Percentiles rank a stretch among this genome's conserved stretches.
Conservation (phyloP, 805 yeast genomes). For the Myxozyma lipomycoides region DNA sequence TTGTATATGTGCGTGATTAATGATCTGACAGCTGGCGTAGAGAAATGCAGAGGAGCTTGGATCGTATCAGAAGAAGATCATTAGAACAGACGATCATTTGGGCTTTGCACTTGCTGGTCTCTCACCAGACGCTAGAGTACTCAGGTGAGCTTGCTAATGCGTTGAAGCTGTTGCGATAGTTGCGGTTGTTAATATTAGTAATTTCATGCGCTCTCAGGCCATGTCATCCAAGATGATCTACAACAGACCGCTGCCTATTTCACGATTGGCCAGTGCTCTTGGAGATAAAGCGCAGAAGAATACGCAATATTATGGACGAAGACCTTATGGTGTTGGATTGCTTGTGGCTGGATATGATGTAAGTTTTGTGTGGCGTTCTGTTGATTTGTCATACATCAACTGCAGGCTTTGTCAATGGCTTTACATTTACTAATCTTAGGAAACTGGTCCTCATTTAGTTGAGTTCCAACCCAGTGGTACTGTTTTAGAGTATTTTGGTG, state of each 20-base stretch:
- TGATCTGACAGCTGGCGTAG: slow-evolving; percentile 24
- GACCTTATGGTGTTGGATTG: slow-evolving; percentile 98
- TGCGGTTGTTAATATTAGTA: slow-evolving; percentile 43
- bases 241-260: slow-evolving; percentile 78
- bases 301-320: slow-evolving; percentile 91
- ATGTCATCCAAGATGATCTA: slow-evolving; percentile 80
- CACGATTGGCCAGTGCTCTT: slow-evolving; percentile 75
- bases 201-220: slow-evolving; percentile 85
- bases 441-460: slow-evolving; percentile 86
- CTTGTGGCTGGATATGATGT: slow-evolving; percentile 79
- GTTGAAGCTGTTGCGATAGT: neutral
- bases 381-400: neutral
- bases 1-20: neutral
- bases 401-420: neutral
- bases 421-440: slow-evolving; percentile 34
- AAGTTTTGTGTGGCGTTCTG: too few relatives aligned
- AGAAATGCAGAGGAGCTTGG: slow-evolving; percentile 97
- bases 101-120: slow-evolving; percentile 96
- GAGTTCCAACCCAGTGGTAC: slow-evolving; percentile 97
- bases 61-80: slow-evolving; percentile 89
- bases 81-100: slow-evolving; percentile 86
- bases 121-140: slow-evolving; percentile 96
- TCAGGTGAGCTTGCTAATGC: slow-evolving; percentile 34
- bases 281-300: slow-evolving; percentile 97
- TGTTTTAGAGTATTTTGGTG: slow-evolving; percentile 82